Conservation (phyloP, 768 basidiomycete species). For the Candolleomyces efflorescens region DNA sequence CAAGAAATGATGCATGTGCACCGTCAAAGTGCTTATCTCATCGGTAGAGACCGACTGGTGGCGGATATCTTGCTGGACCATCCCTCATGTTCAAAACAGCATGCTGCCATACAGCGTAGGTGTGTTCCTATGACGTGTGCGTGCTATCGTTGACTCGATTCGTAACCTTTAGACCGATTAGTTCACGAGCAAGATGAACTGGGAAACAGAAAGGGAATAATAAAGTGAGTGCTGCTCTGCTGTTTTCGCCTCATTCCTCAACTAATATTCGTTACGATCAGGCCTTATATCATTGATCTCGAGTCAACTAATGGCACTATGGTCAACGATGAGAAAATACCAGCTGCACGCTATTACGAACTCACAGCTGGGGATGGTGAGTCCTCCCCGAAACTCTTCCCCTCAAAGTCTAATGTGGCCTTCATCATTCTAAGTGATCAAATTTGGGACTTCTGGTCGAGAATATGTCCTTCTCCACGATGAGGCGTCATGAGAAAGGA, state of each 20-base stretch:
- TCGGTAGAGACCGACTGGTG: conserved; percentile 86
- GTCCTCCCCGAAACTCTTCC: conserved; percentile 20
- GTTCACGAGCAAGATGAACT: conserved; percentile 86
- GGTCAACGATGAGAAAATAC: conserved; percentile 86
- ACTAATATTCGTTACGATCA: conserved; percentile 26
- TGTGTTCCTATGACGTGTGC: conserved; percentile 4
- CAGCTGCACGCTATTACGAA: conserved; percentile 84
- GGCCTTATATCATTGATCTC: conserved; percentile 95
- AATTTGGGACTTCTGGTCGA: conserved; percentile 75
- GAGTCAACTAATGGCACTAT: conserved; percentile 97
- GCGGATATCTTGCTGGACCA: conserved; percentile 89
- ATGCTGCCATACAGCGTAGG: conserved; percentile 92
- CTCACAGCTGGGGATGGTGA: conserved; percentile 74
- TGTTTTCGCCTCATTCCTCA: not conserved
- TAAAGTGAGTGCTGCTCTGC: conserved; percentile 61
- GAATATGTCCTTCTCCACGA: conserved; percentile 88
- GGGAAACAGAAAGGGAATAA: conserved; percentile 67
- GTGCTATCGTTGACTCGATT: conserved; percentile 4
- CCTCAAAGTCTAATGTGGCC: not conserved
- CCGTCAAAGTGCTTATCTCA: conserved; percentile 89
- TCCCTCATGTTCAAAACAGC: conserved; percentile 97
- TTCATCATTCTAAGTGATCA: conserved; percentile 55
- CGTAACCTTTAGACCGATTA: conserved; percentile 57
- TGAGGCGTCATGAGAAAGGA: conserved; percentile 42
- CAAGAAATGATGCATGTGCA: conserved; percentile 89